These are phyloP conservation scores for Talaromyces sp. DNA, from an alignment of 2,329 filamentous ascomycete species.

Conservation along the genomic window DNA sequence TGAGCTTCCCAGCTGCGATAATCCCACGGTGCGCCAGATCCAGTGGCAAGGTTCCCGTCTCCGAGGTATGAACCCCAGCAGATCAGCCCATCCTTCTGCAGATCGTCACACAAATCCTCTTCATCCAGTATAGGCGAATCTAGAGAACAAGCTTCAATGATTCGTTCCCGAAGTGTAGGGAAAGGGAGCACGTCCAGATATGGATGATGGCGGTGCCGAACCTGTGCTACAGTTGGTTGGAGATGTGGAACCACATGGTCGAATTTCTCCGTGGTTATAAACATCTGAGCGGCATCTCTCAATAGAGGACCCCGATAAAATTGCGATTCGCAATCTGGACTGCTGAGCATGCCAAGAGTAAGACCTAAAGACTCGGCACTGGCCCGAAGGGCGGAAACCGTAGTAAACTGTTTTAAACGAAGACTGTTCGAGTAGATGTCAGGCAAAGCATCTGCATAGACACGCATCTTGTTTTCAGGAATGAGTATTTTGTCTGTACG, in stretches of 20 bases:
- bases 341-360: not conserved
- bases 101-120: constrained; percentile 4
- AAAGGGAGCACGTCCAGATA: constrained; percentile 4
- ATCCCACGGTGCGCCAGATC: constrained; percentile 37
- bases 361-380: not conserved
- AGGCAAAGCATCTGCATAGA: constrained; percentile 1
- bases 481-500: constrained; percentile 3
- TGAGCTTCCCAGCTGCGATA: constrained; percentile 38
- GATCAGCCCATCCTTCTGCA: constrained; percentile 1
- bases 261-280: not conserved
- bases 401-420: constrained; percentile 1
- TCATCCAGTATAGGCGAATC: constrained; percentile 1
- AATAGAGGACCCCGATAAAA: not conserved
- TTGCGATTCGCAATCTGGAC: not conserved
- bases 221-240: constrained; percentile 1
- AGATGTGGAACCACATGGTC: not conserved
- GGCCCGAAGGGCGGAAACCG: not conserved
- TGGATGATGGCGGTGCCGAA: constrained; percentile 4
- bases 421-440: constrained; percentile 2
- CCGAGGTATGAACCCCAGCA: constrained; percentile 4
- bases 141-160: not conserved
- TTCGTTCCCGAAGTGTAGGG: constrained; percentile 5
- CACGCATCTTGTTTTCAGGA: constrained; percentile 1
- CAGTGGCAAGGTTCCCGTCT: constrained; percentile 10
- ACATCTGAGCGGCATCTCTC: no score